Evolutionary conservation across 306 rosid genomes (phyloP), one percentile per base, ranked within the genome.

Genomic region (Betula pendula): DNA sequence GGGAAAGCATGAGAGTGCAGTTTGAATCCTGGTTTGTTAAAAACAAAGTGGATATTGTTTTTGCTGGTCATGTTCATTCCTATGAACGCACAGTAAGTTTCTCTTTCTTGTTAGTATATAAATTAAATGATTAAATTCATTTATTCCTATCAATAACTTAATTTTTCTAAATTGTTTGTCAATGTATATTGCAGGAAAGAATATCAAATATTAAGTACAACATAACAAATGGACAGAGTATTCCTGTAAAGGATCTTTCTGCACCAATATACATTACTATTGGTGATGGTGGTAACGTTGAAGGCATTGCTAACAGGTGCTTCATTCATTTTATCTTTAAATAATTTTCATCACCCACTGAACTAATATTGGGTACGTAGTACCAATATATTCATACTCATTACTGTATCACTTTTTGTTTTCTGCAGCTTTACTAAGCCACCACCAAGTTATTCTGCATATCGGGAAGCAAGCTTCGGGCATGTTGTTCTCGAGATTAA

Each of bases 391-490:
- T 20, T 8, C 25, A 5, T 9, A 22, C 60, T 53, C 8, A 22
- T 42, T 66, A 8, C 22, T 4, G 4, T 0, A 8, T 13, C 5
- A 13, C n/a, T n/a, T 27, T 65, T 65, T 49, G 66, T 8, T 79
- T 53, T 24, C 0, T 35, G 50, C 56, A 74, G 75, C 24, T 80
- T 27, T 33, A 80, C 73, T 5, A 60, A 67, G 5, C 79, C 79
- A 20, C 83, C 67, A 44, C 82, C 82, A 22, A 65, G 73, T 51
- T 79, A 79, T 72, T 79, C 82, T 1, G 82, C 82, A 17, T 79
- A 9, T 16, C 17, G 79, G 14, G 71, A 74, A 47, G 83, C 83
- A 55, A 73, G 83, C 79, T 73, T 80, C 11, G 75, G 83, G 67
- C 83, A 73, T 29, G 83, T 70, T 8, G 10, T 68, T 66, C 83